Base-by-base conservation (phyloP, 2,329 filamentous ascomycete genomes). In the Exophiala viscosa region DNA sequence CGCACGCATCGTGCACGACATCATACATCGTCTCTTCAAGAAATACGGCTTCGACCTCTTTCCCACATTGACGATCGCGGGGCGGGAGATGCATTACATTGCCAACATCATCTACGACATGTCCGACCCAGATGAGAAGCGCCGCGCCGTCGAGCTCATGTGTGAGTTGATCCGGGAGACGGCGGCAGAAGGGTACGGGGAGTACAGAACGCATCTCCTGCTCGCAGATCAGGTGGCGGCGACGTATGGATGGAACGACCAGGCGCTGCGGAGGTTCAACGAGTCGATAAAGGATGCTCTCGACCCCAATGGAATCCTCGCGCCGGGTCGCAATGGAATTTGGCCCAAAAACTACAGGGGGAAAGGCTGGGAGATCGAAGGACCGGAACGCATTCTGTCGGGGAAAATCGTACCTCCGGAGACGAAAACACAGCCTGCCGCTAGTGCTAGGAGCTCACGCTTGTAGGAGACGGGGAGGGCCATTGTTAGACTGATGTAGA, bases 221-320 rank as follows among this genome's bases (percentile, higher is more conserved):
- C 65, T 74, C 31, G 69, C 70, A 63, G 73, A 76, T 56, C 72
- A 75, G 51, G 69, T 76, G 43, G 70, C 70, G 1, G 62, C 63
- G 28, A 74, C 71, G 1, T 76, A 75, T 54, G 67, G 65, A 28
- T 76, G 67, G 63, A 71, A 71, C 38, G 65, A 70, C 41, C 63
- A 69, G 48, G 71, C 70, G 2, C 60, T 71, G 57, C 67, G 71
- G 64, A 69, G 65, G 50, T 67, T 77, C 45, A 73, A 74, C 50
- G 69, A 75, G 60, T 64, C 59, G 44, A 67, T 77, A 43, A 77
- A 76, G 60, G 70, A 76, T 62, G 69, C 70, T 1, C 50, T 77
- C 8, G 73, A 76, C 63, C 74, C 74, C 1, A 76, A 75, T 54
- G 73, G 73, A 0, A 76, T 77, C 48, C 54, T 76, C 45, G 71